Evolutionary conservation across 2,329 filamentous ascomycete genomes (phyloP), one percentile per base, ranked within the genome.

Genomic region (Xylariaceae sp.): DNA sequence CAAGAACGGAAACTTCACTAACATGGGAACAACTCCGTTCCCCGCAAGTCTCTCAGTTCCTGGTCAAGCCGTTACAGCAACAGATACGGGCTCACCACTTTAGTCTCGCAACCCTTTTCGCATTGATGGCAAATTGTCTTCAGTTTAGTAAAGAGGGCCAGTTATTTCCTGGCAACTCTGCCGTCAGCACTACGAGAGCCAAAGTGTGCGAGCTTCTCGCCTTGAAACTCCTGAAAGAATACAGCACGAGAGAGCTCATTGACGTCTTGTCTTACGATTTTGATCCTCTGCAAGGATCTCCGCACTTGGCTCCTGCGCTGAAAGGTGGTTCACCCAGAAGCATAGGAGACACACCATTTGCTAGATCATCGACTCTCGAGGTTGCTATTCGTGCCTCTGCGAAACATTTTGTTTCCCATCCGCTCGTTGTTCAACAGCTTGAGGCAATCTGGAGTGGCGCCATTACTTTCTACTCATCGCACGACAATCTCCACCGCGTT

Each of bases 371-470:
- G 7, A 92, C 92, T 6, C 83, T 97, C 37, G 93, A 97, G 75
- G 87, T 97, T 59, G 92, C 93, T 62, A 97, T 97, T 69, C 86
- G 91, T 66, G 91, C 92, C 17, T 92, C 92, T 63, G 90, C 93
- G 18, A 97, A 97, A 75, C 88, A 91, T 67, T 96, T 97, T 67
- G 80, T 97, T 4, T 89, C 93, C 7, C 92, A 97, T 70, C 92
- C 93, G 0, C 79, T 97, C 2, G 92, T 97, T 0, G 88, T 97
- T 7, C 91, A 95, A 73, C 92, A 97, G 71, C 80, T 97, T n/a
- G 92, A 97, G 74, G 92, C 92, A 50, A 96, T 97, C 62, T 97
- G 93, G 93, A 93, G 91, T 17, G 93, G 93, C 34, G 93, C 89
- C 15, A 94, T 97, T 65, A 92, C 94, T 66, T 97, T 97, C 70